Evolutionary conservation across 768 basidiomycete genomes (phyloP).

Genomic region (Mycena latifolia): DNA sequence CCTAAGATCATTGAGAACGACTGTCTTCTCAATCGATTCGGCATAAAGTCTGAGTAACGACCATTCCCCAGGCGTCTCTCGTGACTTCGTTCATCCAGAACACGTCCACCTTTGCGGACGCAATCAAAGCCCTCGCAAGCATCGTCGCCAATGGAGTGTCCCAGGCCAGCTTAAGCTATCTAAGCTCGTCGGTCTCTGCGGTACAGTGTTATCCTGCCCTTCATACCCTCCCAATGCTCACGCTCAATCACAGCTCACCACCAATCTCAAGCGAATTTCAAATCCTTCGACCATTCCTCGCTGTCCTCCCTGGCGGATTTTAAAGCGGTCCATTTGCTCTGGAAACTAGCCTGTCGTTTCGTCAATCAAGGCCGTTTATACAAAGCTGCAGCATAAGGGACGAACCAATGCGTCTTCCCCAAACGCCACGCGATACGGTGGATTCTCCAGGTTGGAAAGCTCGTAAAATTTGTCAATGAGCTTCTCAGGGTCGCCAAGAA

Average conservation of each 20-base stretch:
- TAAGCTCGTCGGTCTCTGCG: background rate
- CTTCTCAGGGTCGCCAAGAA: slow-evolving; percentile 29
- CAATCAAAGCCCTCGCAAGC: background rate
- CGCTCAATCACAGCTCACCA: background rate
- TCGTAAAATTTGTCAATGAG: slow-evolving; percentile 31
- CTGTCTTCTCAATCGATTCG: too few relatives aligned
- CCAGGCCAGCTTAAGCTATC: background rate
- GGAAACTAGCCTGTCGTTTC: slow-evolving; percentile 17
- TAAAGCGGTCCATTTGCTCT: slow-evolving; percentile 18
- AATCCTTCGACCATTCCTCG: slow-evolving; percentile 34
- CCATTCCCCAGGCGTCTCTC: too few relatives aligned
- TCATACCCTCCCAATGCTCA: background rate
- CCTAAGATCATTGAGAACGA: too few relatives aligned
- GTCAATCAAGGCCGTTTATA: background rate
- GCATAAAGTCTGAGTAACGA: too few relatives aligned
- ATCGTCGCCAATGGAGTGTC: background rate
- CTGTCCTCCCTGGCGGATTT: slow-evolving; percentile 27
- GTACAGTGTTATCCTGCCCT: background rate
- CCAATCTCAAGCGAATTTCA: too few relatives aligned
- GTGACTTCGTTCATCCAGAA: background rate
- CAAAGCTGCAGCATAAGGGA: background rate
- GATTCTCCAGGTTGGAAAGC: slow-evolving; percentile 29
- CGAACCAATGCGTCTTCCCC: slow-evolving; percentile 35
- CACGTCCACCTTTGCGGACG: background rate
- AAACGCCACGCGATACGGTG: slow-evolving; percentile 35